phyloP scores from a whole-genome alignment of 192 early-diverging fungal genomes.

The Funneliformis geosporum region DNA sequence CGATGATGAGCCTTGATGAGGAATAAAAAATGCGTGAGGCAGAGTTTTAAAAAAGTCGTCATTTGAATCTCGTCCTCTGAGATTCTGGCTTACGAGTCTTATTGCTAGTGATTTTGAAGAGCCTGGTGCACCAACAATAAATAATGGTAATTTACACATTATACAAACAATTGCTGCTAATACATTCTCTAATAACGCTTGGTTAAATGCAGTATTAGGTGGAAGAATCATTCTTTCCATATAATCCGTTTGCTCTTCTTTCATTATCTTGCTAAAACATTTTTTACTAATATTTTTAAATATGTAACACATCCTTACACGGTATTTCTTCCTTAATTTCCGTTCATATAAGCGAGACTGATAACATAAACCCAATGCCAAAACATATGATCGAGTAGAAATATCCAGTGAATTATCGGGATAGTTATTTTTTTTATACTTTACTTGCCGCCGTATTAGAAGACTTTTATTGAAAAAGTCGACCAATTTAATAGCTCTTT shows the following conservation, averaged over 20 bases:
- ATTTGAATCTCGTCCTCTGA: conserved; percentile 22
- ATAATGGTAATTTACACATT: not conserved
- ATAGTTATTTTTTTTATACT: not conserved
- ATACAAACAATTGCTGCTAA: conserved; percentile 5
- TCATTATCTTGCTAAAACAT: not conserved
- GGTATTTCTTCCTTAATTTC: not conserved
- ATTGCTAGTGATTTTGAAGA: conserved; percentile 28
- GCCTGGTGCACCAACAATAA: conserved; percentile 12
- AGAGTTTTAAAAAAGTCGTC: conserved; percentile 21
- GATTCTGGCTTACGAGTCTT: conserved; percentile 20
- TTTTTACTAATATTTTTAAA: not conserved
- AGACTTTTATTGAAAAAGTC: not conserved
- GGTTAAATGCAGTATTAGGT: not conserved
- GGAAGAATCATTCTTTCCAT: too few species aligned
- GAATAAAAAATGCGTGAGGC: conserved; percentile 7
- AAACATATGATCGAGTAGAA: not conserved
- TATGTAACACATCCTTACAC: not conserved
- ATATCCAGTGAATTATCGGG: not conserved
- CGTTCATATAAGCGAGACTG: conserved; percentile 15
- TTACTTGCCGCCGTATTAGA: not conserved
- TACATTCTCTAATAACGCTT: conserved; percentile 24
- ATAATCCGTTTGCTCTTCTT: not conserved
- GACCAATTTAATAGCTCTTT: not conserved
- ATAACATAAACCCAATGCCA: too few species aligned
- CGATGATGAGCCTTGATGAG: too few species aligned